Base-by-base conservation (phyloP, 371 early-diverging fungal genomes). In the Mortierella sp. region DNA sequence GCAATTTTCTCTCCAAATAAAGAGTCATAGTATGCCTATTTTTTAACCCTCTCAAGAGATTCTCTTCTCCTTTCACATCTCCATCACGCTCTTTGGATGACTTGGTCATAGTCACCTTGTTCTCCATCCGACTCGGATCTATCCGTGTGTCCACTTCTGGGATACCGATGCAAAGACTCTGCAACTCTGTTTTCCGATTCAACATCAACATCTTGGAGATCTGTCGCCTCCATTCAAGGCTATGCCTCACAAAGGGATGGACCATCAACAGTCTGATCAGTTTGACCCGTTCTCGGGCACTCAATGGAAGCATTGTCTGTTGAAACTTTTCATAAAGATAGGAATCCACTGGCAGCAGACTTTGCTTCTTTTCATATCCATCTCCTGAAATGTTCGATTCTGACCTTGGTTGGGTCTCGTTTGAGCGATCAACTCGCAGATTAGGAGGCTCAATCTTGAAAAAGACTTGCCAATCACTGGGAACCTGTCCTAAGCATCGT, bases 101-200 rank as follows among this genome's bases (percentile, higher is more conserved):
- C 4, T 14, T 37, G 37, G 14, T 14, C 2, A 14, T 14, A n/a
- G 6, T 21, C 50, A 21, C 30, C 30, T 2, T 57, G 57, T 16
- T 57, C 26, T 26, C 26, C 29, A 30, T 57, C 25, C 37, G 29
- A 57, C 1, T 29, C 19, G 26, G 18, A 37, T 9, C 26, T 16
- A 28, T 16, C 57, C 18, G n/a, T 11, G 29, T 57, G 37, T 57
- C 19, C 0, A 14, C n/a, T 29, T 1, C 15, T 16, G 15, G 29
- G 26, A 15, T 21, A 53, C 18, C 26, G 21, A 57, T 9, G 25
- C 53, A 63, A 3, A 75, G 56, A 56, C 70, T 75, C 57, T 75
- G 70, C 15, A 75, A 19, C 59, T 75, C 75, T 7, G 70, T 43
- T 51, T 75, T 75, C 5, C 70, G 51, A 52, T 75, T 70, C 50